A percentile compares a stretch with the other conserved stretches of the same genome.
Conservation (phyloP, 1,284 basidiomycete genomes). For the Exobasidium cylindrosporum region DNA sequence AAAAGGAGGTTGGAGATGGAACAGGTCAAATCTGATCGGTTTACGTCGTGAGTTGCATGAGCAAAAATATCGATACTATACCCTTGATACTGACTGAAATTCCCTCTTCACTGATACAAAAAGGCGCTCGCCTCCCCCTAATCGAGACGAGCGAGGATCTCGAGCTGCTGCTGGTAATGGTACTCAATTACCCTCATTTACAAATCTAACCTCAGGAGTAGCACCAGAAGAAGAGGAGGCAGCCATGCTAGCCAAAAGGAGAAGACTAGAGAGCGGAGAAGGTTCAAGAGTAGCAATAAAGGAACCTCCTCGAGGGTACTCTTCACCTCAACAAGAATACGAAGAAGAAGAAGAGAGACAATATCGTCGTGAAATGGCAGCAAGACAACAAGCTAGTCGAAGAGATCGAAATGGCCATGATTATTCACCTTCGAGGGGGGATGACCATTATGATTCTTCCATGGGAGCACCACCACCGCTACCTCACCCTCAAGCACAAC, state of each 20-base stretch:
- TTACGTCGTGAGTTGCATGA: no score
- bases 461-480: conserved; percentile 1
- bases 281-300: not conserved
- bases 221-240: conserved; percentile 8
- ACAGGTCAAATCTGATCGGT: no score
- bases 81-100: no score
- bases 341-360: conserved; percentile 1
- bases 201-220: conserved; percentile 13
- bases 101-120: no score
- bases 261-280: conserved; percentile 7
- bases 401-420: not conserved
- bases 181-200: conserved; percentile 14
- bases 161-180: conserved; percentile 5
- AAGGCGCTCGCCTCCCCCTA: no score
- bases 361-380: not conserved
- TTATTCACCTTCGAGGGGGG: not conserved
- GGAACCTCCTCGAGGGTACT: not conserved
- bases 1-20: not conserved
- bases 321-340: not conserved
- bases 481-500: not conserved
- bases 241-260: conserved; percentile 8
- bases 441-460: not conserved
- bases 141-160: not conserved
- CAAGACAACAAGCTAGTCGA: not conserved
- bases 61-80: no score